Conservation (phyloP, 495 filamentous ascomycete species). For the Lentithecium fluviatile region DNA sequence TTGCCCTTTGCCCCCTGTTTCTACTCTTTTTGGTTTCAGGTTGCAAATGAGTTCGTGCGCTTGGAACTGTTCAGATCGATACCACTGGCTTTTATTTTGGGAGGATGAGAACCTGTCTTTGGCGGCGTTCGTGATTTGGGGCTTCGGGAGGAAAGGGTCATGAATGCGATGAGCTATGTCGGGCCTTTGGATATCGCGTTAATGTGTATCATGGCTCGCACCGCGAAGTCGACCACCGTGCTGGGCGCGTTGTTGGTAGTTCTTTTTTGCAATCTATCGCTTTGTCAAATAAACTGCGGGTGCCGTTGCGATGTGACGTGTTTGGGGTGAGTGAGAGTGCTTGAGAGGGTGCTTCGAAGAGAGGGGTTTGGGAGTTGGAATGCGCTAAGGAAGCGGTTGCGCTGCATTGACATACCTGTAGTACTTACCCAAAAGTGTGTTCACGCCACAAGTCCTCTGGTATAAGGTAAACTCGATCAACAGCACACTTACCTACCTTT, state of each 20-base stretch:
- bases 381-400: no score
- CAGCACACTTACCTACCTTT: no score
- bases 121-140: background rate
- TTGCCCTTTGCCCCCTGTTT: constrained; percentile 26
- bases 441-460: no score
- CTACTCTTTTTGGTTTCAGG: constrained; percentile 21
- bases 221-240: background rate
- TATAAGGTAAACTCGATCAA: no score
- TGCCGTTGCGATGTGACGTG: no score
- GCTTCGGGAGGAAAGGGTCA: background rate
- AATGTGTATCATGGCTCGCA: background rate
- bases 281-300: no score
- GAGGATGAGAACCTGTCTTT: background rate
- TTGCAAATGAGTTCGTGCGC: no score
- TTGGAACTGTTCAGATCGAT: constrained; percentile 5
- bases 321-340: no score
- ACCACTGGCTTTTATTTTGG: constrained; percentile 18
- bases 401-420: no score
- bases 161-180: background rate
- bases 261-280: background rate
- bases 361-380: no score
- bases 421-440: no score
- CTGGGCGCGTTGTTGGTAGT: background rate
- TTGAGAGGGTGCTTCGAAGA: no score
- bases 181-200: background rate